Evolutionary conservation across 345 rosid species (phyloP).

Genomic region (Arabis alpina): DNA sequence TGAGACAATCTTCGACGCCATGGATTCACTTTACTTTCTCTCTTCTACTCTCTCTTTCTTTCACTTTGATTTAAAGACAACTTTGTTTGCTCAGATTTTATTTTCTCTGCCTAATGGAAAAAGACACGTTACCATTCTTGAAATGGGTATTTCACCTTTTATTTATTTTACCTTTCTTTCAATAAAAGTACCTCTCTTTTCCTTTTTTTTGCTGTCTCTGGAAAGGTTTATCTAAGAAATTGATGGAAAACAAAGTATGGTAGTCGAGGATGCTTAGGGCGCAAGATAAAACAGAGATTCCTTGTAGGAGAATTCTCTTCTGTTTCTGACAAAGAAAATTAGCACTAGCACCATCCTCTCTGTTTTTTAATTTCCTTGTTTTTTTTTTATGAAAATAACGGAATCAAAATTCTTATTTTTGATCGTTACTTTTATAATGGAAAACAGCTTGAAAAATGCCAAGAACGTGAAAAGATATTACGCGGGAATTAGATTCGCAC

Average conservation of each 20-base stretch:
- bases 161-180: background rate
- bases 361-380: background rate
- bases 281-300: constrained; percentile 25
- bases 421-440: constrained; percentile 25
- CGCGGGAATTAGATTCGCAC: constrained; percentile 31
- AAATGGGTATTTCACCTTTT: constrained; percentile 46
- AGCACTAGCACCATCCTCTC: background rate
- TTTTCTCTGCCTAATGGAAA: constrained; percentile 43
- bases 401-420: background rate
- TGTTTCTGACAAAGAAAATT: constrained; percentile 11
- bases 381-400: background rate
- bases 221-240: constrained; percentile 4
- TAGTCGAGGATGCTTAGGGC: constrained; percentile 19
- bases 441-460: constrained; percentile 37
- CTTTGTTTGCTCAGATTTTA: constrained; percentile 36
- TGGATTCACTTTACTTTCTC: constrained; percentile 36
- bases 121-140: constrained; percentile 49
- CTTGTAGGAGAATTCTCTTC: constrained; percentile 17
- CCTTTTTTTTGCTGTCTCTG: background rate
- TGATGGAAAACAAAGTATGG: constrained; percentile 1
- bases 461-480: constrained; percentile 33
- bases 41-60: background rate
- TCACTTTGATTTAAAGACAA: constrained; percentile 32
- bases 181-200: background rate
- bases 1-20: constrained; percentile 85